phyloP scores from a whole-genome alignment of 257 asterid species.

The Forsythia suspensa region DNA sequence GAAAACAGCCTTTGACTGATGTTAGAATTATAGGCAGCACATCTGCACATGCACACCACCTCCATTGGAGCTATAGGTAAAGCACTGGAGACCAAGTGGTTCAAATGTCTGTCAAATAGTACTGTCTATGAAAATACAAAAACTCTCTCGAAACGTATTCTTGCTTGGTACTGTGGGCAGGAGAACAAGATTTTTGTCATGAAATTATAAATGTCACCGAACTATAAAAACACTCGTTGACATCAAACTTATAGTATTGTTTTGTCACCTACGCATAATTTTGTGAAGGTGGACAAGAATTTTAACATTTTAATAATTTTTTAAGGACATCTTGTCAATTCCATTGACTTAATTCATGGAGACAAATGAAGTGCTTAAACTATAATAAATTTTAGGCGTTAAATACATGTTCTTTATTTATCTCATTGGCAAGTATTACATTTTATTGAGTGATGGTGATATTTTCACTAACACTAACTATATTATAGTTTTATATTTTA shows the following conservation, averaged over 20 bases:
- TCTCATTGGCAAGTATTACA: too few species aligned
- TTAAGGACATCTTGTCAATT: neutral
- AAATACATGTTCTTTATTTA: too few species aligned
- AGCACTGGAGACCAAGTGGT: conserved; percentile 43
- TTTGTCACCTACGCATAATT: neutral
- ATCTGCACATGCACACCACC: conserved; percentile 55
- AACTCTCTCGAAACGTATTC: conserved; percentile 32
- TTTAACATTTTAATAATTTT: too few species aligned
- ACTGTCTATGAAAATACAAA: conserved; percentile 49
- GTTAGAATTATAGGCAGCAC: conserved; percentile 48
- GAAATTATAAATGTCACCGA: conserved; percentile 38
- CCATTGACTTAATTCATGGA: neutral
- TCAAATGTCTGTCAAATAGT: conserved; percentile 68
- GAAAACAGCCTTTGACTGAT: conserved; percentile 24
- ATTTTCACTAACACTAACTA: too few species aligned
- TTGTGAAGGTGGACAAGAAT: neutral
- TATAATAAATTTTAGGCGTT: too few species aligned
- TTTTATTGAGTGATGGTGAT: too few species aligned
- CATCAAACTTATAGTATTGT: neutral
- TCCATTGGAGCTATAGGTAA: conserved; percentile 31
- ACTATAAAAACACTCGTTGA: neutral
- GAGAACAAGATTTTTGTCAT: conserved; percentile 3
- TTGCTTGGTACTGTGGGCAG: conserved; percentile 6
- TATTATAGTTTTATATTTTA: too few species aligned
- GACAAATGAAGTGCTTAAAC: neutral